Evolutionary conservation across 306 rosid genomes (phyloP), one percentile per base, ranked within the genome.

Genomic region (Prosopis cineraria): DNA sequence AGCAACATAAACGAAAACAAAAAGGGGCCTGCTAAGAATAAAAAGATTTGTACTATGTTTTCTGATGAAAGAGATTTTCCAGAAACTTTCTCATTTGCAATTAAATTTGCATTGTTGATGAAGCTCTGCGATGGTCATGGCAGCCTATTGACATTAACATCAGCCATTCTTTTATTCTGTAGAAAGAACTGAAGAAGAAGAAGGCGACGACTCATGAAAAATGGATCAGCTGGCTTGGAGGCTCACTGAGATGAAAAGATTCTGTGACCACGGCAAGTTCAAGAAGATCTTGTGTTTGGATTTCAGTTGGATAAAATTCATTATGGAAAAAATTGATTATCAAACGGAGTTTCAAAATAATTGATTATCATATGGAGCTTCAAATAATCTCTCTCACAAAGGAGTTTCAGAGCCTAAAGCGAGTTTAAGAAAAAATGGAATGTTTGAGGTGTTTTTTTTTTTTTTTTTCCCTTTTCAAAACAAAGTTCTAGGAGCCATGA

Each of bases 41-140:
- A n/a, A n/a, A n/a, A n/a, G n/a, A n/a, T n/a, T 10, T 47, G 17
- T 0, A 17, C 9, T 17, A 1, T 47, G 55, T 47, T 17, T 47
- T 60, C 60, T 74, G 55, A 83, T 79, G 58, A 69, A 73, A 86
- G 81, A 81, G 79, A 85, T 78, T 85, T 36, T 81, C 86, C 80
- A 76, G 75, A 63, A 77, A 81, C 80, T 81, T 33, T 79, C 72
- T 76, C 78, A 40, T 78, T 77, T 74, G 84, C 86, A 13, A 1
- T 44, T 3, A 79, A 86, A 81, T 41, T 41, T 79, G 84, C 78
- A 72, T 62, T 85, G 80, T 76, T 64, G 82, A 66, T 71, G 81
- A 81, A 79, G 70, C 47, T 0, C 43, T 72, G 75, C 64, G 76
- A 76, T 76, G n/a, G n/a, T n/a, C n/a, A n/a, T n/a, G 63, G 31